These are phyloP conservation scores for Ophiostoma quercus DNA, from an alignment of 2,329 filamentous ascomycete genomes.

Conservation along the genomic window DNA sequence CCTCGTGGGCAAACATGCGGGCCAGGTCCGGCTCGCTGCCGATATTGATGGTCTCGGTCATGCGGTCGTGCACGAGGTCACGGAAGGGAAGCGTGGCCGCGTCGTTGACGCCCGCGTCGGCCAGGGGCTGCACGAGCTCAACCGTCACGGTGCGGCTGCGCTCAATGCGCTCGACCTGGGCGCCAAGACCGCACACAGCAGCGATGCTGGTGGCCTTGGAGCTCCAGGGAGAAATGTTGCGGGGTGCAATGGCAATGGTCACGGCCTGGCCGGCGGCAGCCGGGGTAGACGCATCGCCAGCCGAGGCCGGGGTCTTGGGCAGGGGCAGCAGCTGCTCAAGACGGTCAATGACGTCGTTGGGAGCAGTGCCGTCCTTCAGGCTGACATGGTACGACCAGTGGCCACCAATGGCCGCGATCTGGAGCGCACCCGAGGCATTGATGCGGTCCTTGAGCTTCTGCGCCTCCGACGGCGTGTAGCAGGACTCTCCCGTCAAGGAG, in stretches of 20 bases:
- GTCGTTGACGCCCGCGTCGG: conserved; percentile 32
- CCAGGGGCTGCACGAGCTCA: conserved; percentile 49
- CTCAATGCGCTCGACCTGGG: conserved; percentile 71
- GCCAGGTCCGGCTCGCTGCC: conserved; percentile 52
- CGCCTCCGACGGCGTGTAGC: conserved; percentile 46
- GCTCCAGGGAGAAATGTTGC: conserved; percentile 94
- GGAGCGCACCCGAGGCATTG: conserved; percentile 37
- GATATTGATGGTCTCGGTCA: conserved; percentile 79
- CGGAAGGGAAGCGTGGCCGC: conserved; percentile 44
- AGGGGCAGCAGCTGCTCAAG: conserved; percentile 44
- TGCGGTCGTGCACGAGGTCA: conserved; percentile 81
- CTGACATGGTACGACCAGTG: conserved; percentile 64
- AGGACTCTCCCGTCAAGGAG: conserved; percentile 32
- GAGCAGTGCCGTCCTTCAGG: conserved; percentile 43
- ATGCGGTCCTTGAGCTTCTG: conserved; percentile 43
- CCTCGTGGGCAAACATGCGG: conserved; percentile 70
- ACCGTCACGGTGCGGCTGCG: conserved; percentile 74
- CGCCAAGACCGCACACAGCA: conserved; percentile 77
- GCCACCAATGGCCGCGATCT: conserved; percentile 47
- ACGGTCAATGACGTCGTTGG: conserved; percentile 41
- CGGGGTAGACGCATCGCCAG: conserved; percentile 39
- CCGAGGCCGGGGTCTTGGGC: conserved; percentile 32
- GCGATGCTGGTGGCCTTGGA: conserved; percentile 93
- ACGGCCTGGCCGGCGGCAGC: conserved; percentile 39
- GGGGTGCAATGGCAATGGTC: conserved; percentile 69